These are phyloP conservation scores for Phytopythium helicoides DNA, from an alignment of 352 stramenopile genomes.

Conservation along the genomic window DNA sequence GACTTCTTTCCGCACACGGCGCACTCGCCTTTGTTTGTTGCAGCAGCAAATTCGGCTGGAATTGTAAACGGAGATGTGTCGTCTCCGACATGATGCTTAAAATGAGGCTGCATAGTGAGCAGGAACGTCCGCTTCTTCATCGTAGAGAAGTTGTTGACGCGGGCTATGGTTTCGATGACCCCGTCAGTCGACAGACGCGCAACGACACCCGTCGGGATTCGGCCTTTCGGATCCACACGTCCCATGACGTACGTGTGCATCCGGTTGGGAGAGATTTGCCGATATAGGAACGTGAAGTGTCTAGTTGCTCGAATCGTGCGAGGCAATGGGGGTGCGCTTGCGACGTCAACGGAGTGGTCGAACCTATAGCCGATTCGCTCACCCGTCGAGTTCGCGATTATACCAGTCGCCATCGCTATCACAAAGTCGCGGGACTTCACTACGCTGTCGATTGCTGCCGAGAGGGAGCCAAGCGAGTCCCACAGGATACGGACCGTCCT, in stretches of 20 bases:
- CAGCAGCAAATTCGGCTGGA: too few relatives aligned
- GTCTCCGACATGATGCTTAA: too few relatives aligned
- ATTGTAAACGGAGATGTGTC: too few relatives aligned
- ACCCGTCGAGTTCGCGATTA: conserved; percentile 7
- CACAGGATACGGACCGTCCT: background rate
- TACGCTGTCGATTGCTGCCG: background rate
- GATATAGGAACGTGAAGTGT: conserved; percentile 5
- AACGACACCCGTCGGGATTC: too few relatives aligned
- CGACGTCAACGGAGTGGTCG: conserved; percentile 5
- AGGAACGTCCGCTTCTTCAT: too few relatives aligned
- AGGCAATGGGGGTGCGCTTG: background rate
- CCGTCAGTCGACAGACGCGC: too few relatives aligned
- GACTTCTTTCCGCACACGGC: too few relatives aligned
- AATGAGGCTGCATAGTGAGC: too few relatives aligned
- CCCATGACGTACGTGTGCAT: conserved; percentile 7
- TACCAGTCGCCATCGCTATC: conserved; percentile 40
- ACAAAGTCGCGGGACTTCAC: conserved; percentile 36
- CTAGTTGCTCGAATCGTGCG: background rate
- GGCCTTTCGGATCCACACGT: too few relatives aligned
- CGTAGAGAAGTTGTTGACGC: too few relatives aligned
- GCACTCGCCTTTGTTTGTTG: too few relatives aligned
- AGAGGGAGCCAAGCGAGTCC: background rate
- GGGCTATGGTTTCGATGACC: background rate
- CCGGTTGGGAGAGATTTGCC: background rate
- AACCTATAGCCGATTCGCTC: conserved; percentile 9